These are phyloP conservation scores for Pelargonium citronellum DNA, from an alignment of 441 rosid species.

Conservation along the genomic window DNA sequence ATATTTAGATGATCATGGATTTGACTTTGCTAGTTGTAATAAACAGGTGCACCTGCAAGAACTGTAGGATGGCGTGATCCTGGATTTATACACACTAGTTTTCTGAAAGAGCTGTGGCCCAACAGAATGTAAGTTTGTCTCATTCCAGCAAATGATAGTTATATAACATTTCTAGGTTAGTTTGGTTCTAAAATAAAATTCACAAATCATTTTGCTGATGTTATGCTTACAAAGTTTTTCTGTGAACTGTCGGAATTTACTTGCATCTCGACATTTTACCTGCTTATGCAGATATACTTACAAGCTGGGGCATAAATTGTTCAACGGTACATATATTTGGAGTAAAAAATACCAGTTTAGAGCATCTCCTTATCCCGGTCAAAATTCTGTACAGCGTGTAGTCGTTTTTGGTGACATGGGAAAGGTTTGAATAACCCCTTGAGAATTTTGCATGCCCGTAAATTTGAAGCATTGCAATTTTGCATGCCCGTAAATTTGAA, in stretches of 20 bases:
- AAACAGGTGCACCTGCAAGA: conserved; percentile 75
- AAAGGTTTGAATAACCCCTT: conserved; percentile 41
- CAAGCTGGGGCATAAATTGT: conserved; percentile 62
- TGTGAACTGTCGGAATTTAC: not conserved
- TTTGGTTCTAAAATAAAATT: too few relatives aligned
- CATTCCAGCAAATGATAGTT: conserved; percentile 9
- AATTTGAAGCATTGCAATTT: not conserved
- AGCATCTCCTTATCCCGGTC: conserved; percentile 85
- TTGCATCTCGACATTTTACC: too few relatives aligned
- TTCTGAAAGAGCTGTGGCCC: conserved; percentile 85
- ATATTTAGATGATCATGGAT: too few relatives aligned
- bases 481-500: not conserved
- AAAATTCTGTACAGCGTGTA: conserved; percentile 71
- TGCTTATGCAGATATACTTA: conserved; percentile 49
- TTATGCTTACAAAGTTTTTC: too few relatives aligned
- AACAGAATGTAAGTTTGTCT: conserved; percentile 40
- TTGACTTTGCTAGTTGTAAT: not conserved
- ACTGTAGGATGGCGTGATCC: conserved; percentile 96
- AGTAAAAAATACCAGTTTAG: conserved; percentile 59
- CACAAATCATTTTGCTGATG: not conserved
- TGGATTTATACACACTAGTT: conserved; percentile 85
- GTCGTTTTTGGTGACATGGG: conserved; percentile 91
- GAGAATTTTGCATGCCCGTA: too few relatives aligned
- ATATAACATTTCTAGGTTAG: too few relatives aligned
- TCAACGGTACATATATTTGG: conserved; percentile 45